Conservation (phyloP, 169 alveolate genomes). For the Babesia bovis region DNA sequence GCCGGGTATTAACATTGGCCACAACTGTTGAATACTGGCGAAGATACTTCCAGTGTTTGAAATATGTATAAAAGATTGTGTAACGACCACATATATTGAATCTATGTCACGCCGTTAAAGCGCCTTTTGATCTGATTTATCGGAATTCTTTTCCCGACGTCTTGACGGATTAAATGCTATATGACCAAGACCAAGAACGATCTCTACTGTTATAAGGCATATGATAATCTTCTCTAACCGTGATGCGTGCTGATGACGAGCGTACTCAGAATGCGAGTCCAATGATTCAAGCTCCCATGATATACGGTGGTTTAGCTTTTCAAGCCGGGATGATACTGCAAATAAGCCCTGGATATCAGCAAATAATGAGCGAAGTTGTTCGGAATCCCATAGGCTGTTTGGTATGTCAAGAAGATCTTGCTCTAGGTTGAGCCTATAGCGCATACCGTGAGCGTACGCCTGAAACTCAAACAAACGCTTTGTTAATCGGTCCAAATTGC, state of each 20-base stretch:
- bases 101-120: no score
- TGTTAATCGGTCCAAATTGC: conserved; percentile 37
- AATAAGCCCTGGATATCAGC: conserved; percentile 50
- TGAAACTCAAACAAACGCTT: conserved; percentile 35
- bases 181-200: conserved; percentile 59
- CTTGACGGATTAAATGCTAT: no score
- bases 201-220: conserved; percentile 67
- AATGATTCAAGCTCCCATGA: conserved; percentile 73
- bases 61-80: no score
- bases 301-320: conserved; percentile 69
- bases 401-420: conserved; percentile 70
- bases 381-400: conserved; percentile 73
- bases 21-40: no score
- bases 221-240: conserved; percentile 73
- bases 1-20: no score
- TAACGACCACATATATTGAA: no score
- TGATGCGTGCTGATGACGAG: conserved; percentile 73
- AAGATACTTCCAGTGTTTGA: no score
- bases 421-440: conserved; percentile 49
- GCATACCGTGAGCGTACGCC: conserved; percentile 36
- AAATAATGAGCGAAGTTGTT: conserved; percentile 67
- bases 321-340: conserved; percentile 70
- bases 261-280: conserved; percentile 72
- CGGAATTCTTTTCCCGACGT: no score
- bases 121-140: no score